Conservation (phyloP, 2,329 filamentous ascomycete species). For the Ilyonectria mors-panacis region DNA sequence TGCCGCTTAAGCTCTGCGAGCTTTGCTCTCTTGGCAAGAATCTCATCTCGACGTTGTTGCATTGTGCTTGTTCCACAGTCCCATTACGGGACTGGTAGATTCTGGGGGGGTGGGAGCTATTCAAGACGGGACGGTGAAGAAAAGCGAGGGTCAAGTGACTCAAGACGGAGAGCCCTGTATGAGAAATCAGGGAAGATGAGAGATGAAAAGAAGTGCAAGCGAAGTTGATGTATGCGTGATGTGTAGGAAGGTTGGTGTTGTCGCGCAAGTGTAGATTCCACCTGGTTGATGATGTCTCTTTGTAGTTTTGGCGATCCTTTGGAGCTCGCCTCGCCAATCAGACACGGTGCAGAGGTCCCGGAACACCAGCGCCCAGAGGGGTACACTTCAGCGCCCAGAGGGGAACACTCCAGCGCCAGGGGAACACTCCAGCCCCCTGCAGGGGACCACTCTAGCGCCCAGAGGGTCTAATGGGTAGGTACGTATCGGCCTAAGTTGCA, state of each 20-base stretch:
- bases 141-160: constrained; percentile 1
- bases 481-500: constrained; percentile 18
- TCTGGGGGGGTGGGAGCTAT: constrained; percentile 41
- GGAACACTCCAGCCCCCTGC: constrained; percentile 17
- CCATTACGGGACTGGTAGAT: constrained; percentile 61
- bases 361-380: constrained; percentile 6
- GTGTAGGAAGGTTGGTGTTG: constrained; percentile 6
- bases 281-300: constrained; percentile 13
- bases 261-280: constrained; percentile 11
- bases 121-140: constrained; percentile 26
- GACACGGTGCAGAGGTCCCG: constrained; percentile 15
- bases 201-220: neutral
- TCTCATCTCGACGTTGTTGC: constrained; percentile 93
- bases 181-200: neutral
- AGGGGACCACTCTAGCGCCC: constrained; percentile 15
- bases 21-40: constrained; percentile 95
- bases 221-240: neutral
- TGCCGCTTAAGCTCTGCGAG: constrained; percentile 96
- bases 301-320: constrained; percentile 17
- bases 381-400: constrained; percentile 13
- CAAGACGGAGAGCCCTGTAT: neutral
- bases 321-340: constrained; percentile 25
- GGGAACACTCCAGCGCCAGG: constrained; percentile 12
- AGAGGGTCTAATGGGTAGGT: constrained; percentile 6
- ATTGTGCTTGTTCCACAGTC: constrained; percentile 64